Evolutionary conservation across 2,329 filamentous ascomycete species (phyloP).

Genomic region (Clarireedia paspali): DNA sequence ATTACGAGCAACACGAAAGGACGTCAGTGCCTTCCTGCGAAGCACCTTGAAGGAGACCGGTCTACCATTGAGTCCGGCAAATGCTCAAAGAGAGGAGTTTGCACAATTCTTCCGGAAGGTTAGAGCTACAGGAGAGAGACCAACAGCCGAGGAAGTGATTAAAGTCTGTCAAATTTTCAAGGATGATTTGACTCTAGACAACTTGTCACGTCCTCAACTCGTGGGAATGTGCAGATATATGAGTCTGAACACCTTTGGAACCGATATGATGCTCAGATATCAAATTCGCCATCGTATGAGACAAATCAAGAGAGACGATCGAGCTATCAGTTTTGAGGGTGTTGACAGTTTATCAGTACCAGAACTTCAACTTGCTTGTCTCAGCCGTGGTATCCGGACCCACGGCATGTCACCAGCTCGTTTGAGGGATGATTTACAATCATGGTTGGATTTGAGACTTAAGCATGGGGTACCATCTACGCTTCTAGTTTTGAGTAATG

Average conservation of each 20-base stretch:
- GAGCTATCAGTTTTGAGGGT: slow-evolving; percentile 87
- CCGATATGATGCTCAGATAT: slow-evolving; percentile 95
- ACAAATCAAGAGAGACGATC: slow-evolving; percentile 97
- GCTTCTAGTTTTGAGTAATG: slow-evolving; percentile 89
- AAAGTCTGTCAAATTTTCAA: slow-evolving; percentile 99
- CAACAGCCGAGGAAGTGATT: slow-evolving; percentile 85
- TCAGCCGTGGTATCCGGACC: slow-evolving; percentile 84
- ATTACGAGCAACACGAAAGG: slow-evolving; percentile 80
- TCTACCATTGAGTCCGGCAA: slow-evolving; percentile 74
- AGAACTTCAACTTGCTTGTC: slow-evolving; percentile 87
- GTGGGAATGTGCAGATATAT: slow-evolving; percentile 98
- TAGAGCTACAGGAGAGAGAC: slow-evolving; percentile 80
- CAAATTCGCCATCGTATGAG: slow-evolving; percentile 96
- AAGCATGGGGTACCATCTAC: slow-evolving; percentile 95
- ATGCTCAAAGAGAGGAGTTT: slow-evolving; percentile 88
- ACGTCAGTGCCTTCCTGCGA: slow-evolving; percentile 84
- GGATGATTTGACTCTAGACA: slow-evolving; percentile 94
- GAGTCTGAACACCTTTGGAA: slow-evolving; percentile 95
- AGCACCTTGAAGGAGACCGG: slow-evolving; percentile 90
- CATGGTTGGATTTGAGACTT: slow-evolving; percentile 89
- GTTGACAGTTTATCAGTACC: slow-evolving; percentile 88
- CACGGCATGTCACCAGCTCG: slow-evolving; percentile 84
- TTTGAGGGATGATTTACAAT: slow-evolving; percentile 81
- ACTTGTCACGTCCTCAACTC: slow-evolving; percentile 87
- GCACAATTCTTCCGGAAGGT: slow-evolving; percentile 96